These are phyloP conservation scores for Epithemia pelagica DNA, from an alignment of 108 stramenopile species.

Conservation along the genomic window DNA sequence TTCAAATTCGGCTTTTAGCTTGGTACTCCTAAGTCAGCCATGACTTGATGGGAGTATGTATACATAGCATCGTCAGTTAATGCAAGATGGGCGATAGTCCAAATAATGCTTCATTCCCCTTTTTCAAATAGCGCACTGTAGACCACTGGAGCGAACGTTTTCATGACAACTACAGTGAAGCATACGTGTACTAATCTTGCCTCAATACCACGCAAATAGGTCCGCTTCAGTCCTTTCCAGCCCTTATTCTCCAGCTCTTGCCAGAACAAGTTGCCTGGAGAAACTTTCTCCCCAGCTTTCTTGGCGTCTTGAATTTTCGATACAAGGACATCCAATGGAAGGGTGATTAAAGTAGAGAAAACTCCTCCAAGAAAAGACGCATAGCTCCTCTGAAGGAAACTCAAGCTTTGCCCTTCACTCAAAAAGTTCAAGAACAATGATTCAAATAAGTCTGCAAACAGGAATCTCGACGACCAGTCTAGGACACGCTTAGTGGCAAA, in stretches of 20 bases:
- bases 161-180: constrained; percentile 35
- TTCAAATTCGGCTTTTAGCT: no score
- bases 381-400: constrained; percentile 22
- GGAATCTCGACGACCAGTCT: constrained; percentile 54
- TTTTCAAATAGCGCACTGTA: constrained; percentile 8
- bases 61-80: no score
- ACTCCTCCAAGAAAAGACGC: constrained; percentile 40
- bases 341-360: constrained; percentile 29
- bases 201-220: constrained; percentile 33
- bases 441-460: constrained; percentile 43
- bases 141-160: constrained; percentile 27
- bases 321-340: constrained; percentile 53
- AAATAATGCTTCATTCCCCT: no score
- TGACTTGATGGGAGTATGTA: no score
- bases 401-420: constrained; percentile 8
- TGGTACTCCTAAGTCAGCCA: no score
- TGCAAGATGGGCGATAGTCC: no score
- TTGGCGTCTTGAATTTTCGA: constrained; percentile 55
- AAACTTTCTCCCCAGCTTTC: constrained; percentile 41
- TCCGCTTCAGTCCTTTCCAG: constrained; percentile 14
- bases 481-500: constrained; percentile 58
- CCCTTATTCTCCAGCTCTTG: constrained; percentile 27
- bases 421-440: constrained; percentile 2
- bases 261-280: constrained; percentile 13
- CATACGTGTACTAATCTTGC: constrained; percentile 31